Base-by-base conservation (phyloP, 805 yeast species). In the Yarrowia sp. region DNA sequence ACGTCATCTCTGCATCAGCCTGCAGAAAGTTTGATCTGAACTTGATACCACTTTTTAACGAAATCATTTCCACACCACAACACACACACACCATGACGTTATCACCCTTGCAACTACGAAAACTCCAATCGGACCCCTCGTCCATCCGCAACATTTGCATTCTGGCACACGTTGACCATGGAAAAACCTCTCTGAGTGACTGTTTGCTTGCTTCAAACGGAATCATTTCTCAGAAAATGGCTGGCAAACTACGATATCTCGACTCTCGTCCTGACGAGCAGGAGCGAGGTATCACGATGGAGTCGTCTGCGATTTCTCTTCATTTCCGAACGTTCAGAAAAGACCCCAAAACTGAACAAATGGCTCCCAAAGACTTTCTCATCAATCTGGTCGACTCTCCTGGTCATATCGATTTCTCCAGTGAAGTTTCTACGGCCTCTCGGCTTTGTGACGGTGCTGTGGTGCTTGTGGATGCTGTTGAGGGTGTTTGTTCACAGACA, bases 401-500 rank as follows among this genome's bases (percentile, higher is more conserved):
- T 0, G 99, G 99, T n/a, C 99, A 95, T 72, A 91, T 95, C 66
- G 99, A 95, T 76, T 95, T 95, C 74, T 88, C 96, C 0, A 88
- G 96, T 11, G 99, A 95, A 73, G 99, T 95, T 0, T 90, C 97
- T 32, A 90, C 97, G 0, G 96, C 98, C 0, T 92, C 98, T 1
- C 81, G 99, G 71, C 79, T 95, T 48, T 95, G 98, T 78, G 99
- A 95, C 74, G 98, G 98, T 50, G 97, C 98, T 0, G 88, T 95
- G 2, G 96, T 95, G 0, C 78, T 95, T 14, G 97, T 95, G 1
- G 99, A 95, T 75, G 98, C 90, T 3, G 97, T 95, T 1, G 99
- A 95, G 77, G 99, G 99, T 31, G 98, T 95, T 0, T 92, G 98
- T 72, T 92, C 98, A 0, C 99, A 95, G 74, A 95, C 99, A 0